Evolutionary conservation across 129 eudicot species (phyloP).

Genomic region (Flaveria sonorensis): DNA sequence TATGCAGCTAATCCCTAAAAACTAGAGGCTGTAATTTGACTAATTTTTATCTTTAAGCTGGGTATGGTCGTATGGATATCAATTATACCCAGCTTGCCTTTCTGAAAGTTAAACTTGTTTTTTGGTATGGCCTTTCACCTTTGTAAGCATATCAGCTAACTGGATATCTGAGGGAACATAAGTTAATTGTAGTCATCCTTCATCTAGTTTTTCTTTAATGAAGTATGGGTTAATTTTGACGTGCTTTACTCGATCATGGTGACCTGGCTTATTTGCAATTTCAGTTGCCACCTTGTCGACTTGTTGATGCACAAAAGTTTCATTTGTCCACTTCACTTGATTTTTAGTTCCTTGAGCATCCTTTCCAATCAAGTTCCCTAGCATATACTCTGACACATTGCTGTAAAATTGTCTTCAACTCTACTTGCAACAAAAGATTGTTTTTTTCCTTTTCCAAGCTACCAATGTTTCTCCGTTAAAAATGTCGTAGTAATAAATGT

Average conservation of each 20-base stretch:
- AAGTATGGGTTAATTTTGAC: neutral
- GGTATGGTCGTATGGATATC: neutral
- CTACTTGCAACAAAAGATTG: neutral
- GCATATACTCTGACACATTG: neutral
- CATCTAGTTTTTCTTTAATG: constrained; percentile 9
- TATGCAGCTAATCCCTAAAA: neutral
- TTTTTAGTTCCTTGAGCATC: neutral
- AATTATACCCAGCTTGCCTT: neutral
- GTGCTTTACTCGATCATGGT: neutral
- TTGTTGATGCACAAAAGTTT: neutral
- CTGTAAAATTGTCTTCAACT: neutral
- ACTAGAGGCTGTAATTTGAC: neutral
- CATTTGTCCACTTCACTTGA: neutral
- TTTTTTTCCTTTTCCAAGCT: neutral
- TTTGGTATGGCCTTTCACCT: neutral
- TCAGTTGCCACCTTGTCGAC: neutral
- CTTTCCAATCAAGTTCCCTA: neutral
- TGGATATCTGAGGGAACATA: neutral
- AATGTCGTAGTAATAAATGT: neutral
- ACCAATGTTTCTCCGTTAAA: neutral
- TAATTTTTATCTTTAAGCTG: constrained; percentile 1
- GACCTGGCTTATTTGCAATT: neutral
- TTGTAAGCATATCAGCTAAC: neutral
- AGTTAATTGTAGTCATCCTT: neutral
- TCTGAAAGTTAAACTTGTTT: neutral